Conservation (phyloP, 345 rosid genomes). For the Aquilaria sinensis region DNA sequence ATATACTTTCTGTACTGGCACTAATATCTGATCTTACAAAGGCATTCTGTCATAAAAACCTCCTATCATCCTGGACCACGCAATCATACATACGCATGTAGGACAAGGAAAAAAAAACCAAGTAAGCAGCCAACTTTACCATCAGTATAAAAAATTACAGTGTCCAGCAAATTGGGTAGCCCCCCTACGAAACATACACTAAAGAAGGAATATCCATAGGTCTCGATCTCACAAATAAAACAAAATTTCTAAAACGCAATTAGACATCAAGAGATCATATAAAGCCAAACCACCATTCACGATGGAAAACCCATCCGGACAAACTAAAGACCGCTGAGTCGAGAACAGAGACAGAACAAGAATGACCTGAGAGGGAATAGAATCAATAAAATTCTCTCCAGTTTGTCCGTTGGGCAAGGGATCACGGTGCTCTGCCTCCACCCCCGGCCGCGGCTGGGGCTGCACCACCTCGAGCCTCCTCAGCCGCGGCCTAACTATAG, state of each 20-base stretch:
- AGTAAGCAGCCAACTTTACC: neutral
- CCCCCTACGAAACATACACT: too few relatives aligned
- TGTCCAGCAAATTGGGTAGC: too few relatives aligned
- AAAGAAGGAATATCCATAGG: too few relatives aligned
- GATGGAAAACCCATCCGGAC: neutral
- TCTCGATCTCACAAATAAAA: neutral
- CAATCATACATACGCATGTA: too few relatives aligned
- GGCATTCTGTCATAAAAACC: too few relatives aligned
- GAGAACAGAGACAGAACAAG: neutral
- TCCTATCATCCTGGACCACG: too few relatives aligned
- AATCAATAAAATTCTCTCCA: constrained; percentile 48
- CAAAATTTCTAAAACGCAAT: neutral
- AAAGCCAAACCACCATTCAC: too few relatives aligned
- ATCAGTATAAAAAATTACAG: too few relatives aligned
- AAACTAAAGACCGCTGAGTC: neutral
- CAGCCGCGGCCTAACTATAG: constrained; percentile 41
- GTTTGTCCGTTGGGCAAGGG: constrained; percentile 55
- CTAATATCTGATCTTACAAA: too few relatives aligned
- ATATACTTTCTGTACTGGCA: too few relatives aligned
- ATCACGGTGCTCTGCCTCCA: constrained; percentile 18
- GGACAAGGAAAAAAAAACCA: neutral
- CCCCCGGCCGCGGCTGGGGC: constrained; percentile 7
- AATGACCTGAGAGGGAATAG: constrained; percentile 75
- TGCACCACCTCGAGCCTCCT: constrained; percentile 42
- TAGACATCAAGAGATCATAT: neutral